phyloP scores from a whole-genome alignment of 176 grass and related monocot genomes.

The Carex scoparia region DNA sequence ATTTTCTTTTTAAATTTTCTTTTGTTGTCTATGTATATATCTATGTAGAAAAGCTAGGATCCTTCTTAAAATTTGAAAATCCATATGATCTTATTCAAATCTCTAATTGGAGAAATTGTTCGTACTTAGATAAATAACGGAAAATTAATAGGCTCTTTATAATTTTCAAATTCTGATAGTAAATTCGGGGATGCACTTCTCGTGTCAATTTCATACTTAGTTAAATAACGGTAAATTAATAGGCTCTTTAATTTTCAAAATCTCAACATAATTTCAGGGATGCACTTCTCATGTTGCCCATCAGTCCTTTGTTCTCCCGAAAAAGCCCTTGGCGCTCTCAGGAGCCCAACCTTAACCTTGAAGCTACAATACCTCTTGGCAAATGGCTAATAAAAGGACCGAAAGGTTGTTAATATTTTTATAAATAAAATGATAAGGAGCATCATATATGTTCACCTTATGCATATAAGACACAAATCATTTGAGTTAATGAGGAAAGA shows the following conservation, averaged over 20 bases:
- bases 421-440: neutral
- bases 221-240: neutral
- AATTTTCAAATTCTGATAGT: neutral
- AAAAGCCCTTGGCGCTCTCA: conserved; percentile 13
- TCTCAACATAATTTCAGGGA: neutral
- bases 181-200: neutral
- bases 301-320: neutral
- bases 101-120: no score
- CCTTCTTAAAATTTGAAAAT: no score
- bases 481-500: neutral
- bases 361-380: neutral
- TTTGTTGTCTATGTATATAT: no score
- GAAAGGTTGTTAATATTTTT: conserved; percentile 8
- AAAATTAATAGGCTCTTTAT: no score
- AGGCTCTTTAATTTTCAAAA: neutral
- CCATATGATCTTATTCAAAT: no score
- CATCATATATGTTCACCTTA: neutral
- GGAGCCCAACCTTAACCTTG: neutral
- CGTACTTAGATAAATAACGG: no score
- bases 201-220: neutral
- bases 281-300: neutral
- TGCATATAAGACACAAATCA: neutral
- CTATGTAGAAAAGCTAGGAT: no score
- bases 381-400: neutral
- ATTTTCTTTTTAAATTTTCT: no score